Evolutionary conservation across 768 basidiomycete genomes (phyloP).

Genomic region (Xanthoconium stramineum): DNA sequence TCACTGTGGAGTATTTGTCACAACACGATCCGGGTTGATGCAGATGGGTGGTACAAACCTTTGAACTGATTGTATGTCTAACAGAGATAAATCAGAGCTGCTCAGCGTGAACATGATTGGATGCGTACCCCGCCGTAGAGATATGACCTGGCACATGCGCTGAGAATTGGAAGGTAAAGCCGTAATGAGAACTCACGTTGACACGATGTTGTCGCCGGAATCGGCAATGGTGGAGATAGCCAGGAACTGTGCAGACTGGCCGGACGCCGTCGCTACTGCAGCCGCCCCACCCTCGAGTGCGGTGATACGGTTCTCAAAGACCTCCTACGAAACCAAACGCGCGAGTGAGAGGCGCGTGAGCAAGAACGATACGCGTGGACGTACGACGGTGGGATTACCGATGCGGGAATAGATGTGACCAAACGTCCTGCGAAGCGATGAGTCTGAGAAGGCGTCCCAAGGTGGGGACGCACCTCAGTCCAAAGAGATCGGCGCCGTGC

Average conservation of each 20-base stretch:
- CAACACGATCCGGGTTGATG: neutral
- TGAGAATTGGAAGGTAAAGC: neutral
- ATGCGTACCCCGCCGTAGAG: slow-evolving; percentile 57
- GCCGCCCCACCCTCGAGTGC: slow-evolving; percentile 62
- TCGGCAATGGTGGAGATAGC: slow-evolving; percentile 50
- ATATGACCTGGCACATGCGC: slow-evolving; percentile 34
- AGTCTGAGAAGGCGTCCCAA: neutral
- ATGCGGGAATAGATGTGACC: slow-evolving; percentile 57
- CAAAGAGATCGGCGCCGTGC: slow-evolving; percentile 57
- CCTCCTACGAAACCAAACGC: slow-evolving; percentile 36
- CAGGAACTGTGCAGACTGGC: slow-evolving; percentile 62
- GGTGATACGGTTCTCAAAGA: slow-evolving; percentile 64
- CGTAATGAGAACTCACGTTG: slow-evolving; percentile 38
- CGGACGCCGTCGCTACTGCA: slow-evolving; percentile 55
- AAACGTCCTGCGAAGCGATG: slow-evolving; percentile 26
- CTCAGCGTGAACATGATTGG: neutral
- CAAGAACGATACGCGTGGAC: slow-evolving; percentile 16
- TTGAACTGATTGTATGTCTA: slow-evolving; percentile 67
- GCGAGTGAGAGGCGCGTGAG: neutral
- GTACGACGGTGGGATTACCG: slow-evolving; percentile 53
- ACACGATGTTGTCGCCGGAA: slow-evolving; percentile 63
- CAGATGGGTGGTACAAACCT: slow-evolving; percentile 29
- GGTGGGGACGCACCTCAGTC: slow-evolving; percentile 32
- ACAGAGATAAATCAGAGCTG: neutral
- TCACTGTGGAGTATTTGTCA: slow-evolving; percentile 32